phyloP scores from a whole-genome alignment of 2,329 filamentous ascomycete genomes.

The Rosellinia necatrix region DNA sequence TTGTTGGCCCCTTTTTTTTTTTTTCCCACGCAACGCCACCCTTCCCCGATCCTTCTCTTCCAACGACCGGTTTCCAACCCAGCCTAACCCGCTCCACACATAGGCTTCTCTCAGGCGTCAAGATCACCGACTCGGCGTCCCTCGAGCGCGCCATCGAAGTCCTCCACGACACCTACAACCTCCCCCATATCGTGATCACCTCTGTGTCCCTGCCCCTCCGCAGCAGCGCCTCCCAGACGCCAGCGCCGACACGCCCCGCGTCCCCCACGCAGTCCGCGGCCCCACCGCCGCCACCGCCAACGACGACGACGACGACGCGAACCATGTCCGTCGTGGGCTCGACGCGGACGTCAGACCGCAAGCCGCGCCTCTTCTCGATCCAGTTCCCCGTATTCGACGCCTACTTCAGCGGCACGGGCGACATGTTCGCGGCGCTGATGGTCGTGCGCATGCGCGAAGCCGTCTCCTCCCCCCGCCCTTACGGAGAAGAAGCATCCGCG shows the following conservation, averaged over 20 bases:
- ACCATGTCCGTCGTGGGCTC: constrained; percentile 71
- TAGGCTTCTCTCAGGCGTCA: constrained; percentile 82
- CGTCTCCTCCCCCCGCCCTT: constrained; percentile 46
- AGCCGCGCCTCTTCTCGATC: constrained; percentile 84
- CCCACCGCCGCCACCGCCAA: too few species aligned
- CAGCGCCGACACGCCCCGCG: constrained; percentile 69
- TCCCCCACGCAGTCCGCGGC: constrained; percentile 48
- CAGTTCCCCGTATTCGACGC: constrained; percentile 85
- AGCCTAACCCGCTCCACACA: not conserved
- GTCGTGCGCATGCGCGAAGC: constrained; percentile 87
- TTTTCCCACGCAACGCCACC: not conserved
- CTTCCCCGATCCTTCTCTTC: not conserved
- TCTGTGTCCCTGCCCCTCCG: constrained; percentile 72
- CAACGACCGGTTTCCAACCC: not conserved
- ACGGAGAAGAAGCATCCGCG: constrained; percentile 52
- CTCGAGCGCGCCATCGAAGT: constrained; percentile 75
- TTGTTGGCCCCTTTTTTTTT: constrained; percentile 1
- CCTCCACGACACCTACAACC: constrained; percentile 74
- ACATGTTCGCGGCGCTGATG: constrained; percentile 96
- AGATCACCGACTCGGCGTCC: constrained; percentile 75
- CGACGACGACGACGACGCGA: too few species aligned
- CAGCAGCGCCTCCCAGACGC: constrained; percentile 53
- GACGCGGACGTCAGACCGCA: constrained; percentile 63
- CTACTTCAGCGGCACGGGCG: constrained; percentile 95
- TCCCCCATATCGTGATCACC: constrained; percentile 92